Evolutionary conservation across 768 basidiomycete genomes (phyloP).

Genomic region (Mycena galopus): DNA sequence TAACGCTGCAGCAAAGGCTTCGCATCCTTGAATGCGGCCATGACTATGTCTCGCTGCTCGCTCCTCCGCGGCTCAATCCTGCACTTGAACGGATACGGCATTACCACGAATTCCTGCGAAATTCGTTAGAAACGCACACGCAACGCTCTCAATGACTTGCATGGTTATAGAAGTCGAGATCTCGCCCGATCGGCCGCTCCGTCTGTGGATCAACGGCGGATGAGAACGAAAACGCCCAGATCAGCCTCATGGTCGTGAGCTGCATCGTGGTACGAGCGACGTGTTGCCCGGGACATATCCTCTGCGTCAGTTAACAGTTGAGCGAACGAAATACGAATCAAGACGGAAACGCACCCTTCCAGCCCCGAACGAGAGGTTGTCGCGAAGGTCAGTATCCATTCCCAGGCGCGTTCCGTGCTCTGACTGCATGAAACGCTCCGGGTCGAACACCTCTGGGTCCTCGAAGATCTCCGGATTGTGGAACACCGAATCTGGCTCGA

Average conservation of each 20-base stretch:
- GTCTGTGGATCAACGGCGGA: conserved; percentile 3
- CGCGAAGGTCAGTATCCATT: conserved; percentile 34
- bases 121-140: neutral
- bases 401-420: conserved; percentile 32
- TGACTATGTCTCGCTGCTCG: conserved; percentile 13
- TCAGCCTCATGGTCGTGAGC: conserved; percentile 35
- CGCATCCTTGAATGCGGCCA: neutral
- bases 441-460: conserved; percentile 36
- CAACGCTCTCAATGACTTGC: conserved; percentile 11
- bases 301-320: conserved; percentile 9
- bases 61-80: neutral
- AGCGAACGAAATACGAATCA: neutral
- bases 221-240: conserved; percentile 45
- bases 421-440: conserved; percentile 34
- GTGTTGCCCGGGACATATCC: conserved; percentile 38
- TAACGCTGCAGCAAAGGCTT: neutral
- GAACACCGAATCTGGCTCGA: conserved; percentile 32
- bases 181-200: conserved; percentile 17
- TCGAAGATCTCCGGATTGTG: conserved; percentile 38
- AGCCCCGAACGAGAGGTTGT: conserved; percentile 32
- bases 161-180: conserved; percentile 28
- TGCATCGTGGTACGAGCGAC: conserved; percentile 25
- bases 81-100: conserved; percentile 19
- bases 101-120: conserved; percentile 13
- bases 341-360: conserved; percentile 25